A percentile compares a stretch with the other conserved stretches of the same genome.
Evolutionary conservation across 1,139 yeast species (phyloP).

Genomic region (Geotrichum carabidarum): DNA sequence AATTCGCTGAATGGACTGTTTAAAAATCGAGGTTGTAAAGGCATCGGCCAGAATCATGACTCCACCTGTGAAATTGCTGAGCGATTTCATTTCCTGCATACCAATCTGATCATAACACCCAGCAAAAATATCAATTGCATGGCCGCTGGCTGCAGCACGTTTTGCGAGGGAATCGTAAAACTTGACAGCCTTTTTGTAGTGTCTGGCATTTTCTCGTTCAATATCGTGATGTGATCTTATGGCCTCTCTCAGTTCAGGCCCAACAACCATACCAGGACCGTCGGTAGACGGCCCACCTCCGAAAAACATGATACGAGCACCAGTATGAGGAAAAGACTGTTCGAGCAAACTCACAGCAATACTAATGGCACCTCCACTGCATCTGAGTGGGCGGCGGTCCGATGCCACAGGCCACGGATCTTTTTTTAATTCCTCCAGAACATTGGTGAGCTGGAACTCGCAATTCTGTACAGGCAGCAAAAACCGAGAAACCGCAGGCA

Average conservation of each 20-base stretch:
- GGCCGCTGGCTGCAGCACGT: slow-evolving; percentile 66
- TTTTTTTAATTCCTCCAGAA: slow-evolving; percentile 69
- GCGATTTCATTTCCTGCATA: slow-evolving; percentile 83
- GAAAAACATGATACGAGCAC: slow-evolving; percentile 85
- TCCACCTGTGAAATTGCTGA: slow-evolving; percentile 86
- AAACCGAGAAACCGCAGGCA: slow-evolving; percentile 59
- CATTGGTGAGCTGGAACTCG: slow-evolving; percentile 77
- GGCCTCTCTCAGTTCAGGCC: slow-evolving; percentile 88
- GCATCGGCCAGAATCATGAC: slow-evolving; percentile 82
- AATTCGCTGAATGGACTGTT: slow-evolving; percentile 79
- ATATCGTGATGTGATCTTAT: slow-evolving; percentile 96
- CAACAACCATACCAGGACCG: slow-evolving; percentile 92
- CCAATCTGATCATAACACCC: slow-evolving; percentile 97
- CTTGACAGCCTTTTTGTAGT: slow-evolving; percentile 78
- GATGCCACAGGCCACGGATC: slow-evolving; percentile 93
- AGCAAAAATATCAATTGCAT: slow-evolving; percentile 82
- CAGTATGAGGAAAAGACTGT: slow-evolving; percentile 80
- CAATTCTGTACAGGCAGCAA: slow-evolving; percentile 81
- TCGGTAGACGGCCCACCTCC: slow-evolving; percentile 95
- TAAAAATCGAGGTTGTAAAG: slow-evolving; percentile 88
- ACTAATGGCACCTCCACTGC: slow-evolving; percentile 88
- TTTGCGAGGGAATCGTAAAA: slow-evolving; percentile 72
- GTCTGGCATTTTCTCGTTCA: slow-evolving; percentile 83
- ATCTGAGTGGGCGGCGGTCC: slow-evolving; percentile 84
- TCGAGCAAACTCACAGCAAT: slow-evolving; percentile 81